Evolutionary conservation across 139 green algal species (phyloP).

Genomic region (Raphidocelis subcapitata): DNA sequence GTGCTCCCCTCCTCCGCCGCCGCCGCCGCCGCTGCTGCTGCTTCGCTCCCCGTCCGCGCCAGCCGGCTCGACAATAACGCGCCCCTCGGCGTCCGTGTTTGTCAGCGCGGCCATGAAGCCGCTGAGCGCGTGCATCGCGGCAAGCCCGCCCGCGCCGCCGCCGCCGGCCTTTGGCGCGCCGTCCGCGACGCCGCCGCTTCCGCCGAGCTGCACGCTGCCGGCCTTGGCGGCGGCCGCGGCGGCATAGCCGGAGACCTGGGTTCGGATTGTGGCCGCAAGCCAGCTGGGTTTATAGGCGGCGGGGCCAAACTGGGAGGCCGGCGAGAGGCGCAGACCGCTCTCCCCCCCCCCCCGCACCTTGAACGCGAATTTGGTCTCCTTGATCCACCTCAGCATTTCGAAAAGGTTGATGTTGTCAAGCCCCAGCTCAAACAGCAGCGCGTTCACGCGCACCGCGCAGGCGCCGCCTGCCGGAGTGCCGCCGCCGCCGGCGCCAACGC

Average conservation of each 20-base stretch:
- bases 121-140: conserved; percentile 62
- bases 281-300: too few relatives aligned
- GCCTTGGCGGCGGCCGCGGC: conserved; percentile 18
- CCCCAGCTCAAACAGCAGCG: conserved; percentile 74
- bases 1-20: not conserved
- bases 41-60: not conserved
- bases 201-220: conserved; percentile 5
- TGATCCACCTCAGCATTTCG: conserved; percentile 69
- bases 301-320: too few relatives aligned
- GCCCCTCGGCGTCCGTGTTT: conserved; percentile 79
- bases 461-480: not conserved
- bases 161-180: not conserved
- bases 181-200: conserved; percentile 1
- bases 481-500: not conserved
- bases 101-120: conserved; percentile 80
- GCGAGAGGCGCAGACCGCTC: too few relatives aligned
- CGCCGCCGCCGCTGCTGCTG: conserved; percentile 2
- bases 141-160: conserved; percentile 1
- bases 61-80: conserved; percentile 69
- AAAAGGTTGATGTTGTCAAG: conserved; percentile 96
- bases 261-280: too few relatives aligned
- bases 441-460: conserved; percentile 58
- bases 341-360: too few relatives aligned
- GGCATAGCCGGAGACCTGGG: conserved; percentile 16
- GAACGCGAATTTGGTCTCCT: conserved; percentile 78